phyloP scores from a whole-genome alignment of 2,329 filamentous ascomycete species.

The Penicillium glabrum region DNA sequence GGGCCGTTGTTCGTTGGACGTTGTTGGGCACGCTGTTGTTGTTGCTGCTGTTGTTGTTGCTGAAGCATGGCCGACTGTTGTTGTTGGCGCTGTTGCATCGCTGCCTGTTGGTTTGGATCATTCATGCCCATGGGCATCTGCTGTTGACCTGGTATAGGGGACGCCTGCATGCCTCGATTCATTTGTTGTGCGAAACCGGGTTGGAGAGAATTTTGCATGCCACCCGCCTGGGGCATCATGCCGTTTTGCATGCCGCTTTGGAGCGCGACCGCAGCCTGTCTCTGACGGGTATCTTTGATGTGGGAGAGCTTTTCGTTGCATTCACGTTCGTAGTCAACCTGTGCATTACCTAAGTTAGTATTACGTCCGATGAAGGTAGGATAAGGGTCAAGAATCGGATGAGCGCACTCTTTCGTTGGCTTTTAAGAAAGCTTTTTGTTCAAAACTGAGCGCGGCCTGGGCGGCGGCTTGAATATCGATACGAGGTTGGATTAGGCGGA shows the following conservation, averaged over 20 bases:
- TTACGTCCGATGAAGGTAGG: background rate
- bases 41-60: constrained; percentile 9
- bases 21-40: constrained; percentile 31
- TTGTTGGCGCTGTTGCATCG: constrained; percentile 37
- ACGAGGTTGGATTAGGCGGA: constrained; percentile 46
- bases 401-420: constrained; percentile 34
- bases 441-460: constrained; percentile 44
- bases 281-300: constrained; percentile 46
- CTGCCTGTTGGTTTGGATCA: constrained; percentile 31
- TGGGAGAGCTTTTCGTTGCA: constrained; percentile 46
- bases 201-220: constrained; percentile 30
- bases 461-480: constrained; percentile 40
- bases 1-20: constrained; percentile 27
- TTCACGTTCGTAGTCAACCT: constrained; percentile 46
- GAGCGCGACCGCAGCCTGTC: constrained; percentile 40
- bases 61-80: constrained; percentile 29
- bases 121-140: constrained; percentile 39
- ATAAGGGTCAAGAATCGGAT: background rate
- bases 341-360: constrained; percentile 3
- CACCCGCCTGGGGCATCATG: constrained; percentile 27
- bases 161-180: constrained; percentile 52
- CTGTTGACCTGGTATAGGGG: constrained; percentile 46
- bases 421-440: constrained; percentile 46
- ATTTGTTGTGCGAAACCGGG: constrained; percentile 52
- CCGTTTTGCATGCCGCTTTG: constrained; percentile 28